Evolutionary conservation across 176 grass and related monocot genomes (phyloP).

Genomic region (Melocanna baccifera): DNA sequence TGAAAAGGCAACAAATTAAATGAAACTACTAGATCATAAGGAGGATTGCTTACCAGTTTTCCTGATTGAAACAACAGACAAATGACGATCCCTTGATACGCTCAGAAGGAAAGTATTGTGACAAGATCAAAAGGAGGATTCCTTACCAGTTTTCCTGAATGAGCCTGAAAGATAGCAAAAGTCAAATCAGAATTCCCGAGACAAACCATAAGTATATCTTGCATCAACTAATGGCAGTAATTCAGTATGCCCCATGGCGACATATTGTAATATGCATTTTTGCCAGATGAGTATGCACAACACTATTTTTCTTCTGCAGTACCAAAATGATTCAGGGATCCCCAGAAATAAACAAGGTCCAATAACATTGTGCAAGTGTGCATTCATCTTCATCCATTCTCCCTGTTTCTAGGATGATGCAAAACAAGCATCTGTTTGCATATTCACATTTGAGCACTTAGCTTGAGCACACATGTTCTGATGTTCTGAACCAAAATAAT

Average conservation of each 20-base stretch:
- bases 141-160: too few species aligned
- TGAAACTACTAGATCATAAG: conserved; percentile 1
- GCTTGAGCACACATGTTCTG: neutral
- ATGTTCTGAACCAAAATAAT: neutral
- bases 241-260: neutral
- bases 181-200: neutral
- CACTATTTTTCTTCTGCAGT: neutral
- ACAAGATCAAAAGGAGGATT: too few species aligned
- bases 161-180: conserved; percentile 52
- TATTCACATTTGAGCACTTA: conserved; percentile 8
- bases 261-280: neutral
- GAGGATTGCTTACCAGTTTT: conserved; percentile 47
- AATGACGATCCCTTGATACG: conserved; percentile 86
- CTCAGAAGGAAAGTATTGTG: conserved; percentile 74
- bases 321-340: neutral
- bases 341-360: neutral
- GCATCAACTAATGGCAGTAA: neutral
- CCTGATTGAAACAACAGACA: conserved; percentile 64
- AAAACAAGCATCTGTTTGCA: neutral
- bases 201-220: neutral
- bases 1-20: conserved; percentile 8
- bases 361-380: neutral
- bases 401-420: neutral
- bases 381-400: neutral
- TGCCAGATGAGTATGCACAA: conserved; percentile 9